A percentile compares a stretch with the other conserved stretches of the same genome.
Conservation (phyloP, 768 basidiomycete species). For the Russula sp. region DNA sequence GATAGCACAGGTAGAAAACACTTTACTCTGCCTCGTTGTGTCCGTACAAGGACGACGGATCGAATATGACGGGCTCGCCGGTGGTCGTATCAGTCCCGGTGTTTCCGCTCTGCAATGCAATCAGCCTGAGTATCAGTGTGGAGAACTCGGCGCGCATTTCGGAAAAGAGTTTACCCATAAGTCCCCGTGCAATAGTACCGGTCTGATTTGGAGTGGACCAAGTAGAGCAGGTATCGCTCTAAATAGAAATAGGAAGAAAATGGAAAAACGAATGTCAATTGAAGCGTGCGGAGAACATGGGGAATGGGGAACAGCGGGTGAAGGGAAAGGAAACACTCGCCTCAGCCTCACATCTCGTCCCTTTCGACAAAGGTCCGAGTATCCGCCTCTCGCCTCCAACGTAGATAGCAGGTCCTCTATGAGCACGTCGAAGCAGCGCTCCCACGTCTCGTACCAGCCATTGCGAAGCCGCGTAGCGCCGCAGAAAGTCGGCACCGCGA, state of each 20-base stretch:
- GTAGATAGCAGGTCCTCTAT: slow-evolving; percentile 49
- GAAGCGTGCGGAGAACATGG: background rate
- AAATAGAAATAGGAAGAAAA: background rate
- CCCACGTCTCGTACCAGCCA: slow-evolving; percentile 70
- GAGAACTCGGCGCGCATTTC: background rate
- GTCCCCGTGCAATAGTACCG: slow-evolving; percentile 72
- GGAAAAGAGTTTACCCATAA: slow-evolving; percentile 51
- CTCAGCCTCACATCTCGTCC: slow-evolving; percentile 42
- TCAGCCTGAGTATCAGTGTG: background rate
- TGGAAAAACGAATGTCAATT: background rate
- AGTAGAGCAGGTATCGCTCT: slow-evolving; percentile 54
- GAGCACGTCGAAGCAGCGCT: slow-evolving; percentile 55
- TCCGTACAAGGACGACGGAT: slow-evolving; percentile 73
- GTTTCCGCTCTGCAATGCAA: slow-evolving; percentile 54
- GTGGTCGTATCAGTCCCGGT: slow-evolving; percentile 49
- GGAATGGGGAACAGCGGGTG: background rate
- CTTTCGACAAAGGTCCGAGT: slow-evolving; percentile 42
- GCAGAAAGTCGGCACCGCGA: slow-evolving; percentile 68
- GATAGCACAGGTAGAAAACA: background rate
- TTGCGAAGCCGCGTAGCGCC: slow-evolving; percentile 63
- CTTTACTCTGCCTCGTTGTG: slow-evolving; percentile 78
- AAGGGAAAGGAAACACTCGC: slow-evolving; percentile 25
- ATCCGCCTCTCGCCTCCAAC: slow-evolving; percentile 36
- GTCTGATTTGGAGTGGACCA: slow-evolving; percentile 47
- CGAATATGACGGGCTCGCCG: slow-evolving; percentile 62